Percentiles rank a stretch among this genome's conserved stretches.
These are phyloP conservation scores for Cornus suecica DNA, from an alignment of 148 eudicot species.

Conservation along the genomic window DNA sequence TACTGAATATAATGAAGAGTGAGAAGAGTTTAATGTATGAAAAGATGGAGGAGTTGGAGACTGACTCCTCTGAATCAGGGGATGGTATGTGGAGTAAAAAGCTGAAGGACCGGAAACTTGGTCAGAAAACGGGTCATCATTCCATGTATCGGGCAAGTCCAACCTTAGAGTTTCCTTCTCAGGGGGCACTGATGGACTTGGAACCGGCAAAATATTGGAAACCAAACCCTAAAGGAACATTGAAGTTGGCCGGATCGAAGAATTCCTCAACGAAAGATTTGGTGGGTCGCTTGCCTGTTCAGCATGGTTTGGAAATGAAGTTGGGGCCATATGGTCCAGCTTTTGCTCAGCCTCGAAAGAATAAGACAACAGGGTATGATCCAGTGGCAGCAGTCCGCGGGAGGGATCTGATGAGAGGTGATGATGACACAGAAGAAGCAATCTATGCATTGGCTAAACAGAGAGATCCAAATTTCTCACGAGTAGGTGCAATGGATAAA, in stretches of 20 bases:
- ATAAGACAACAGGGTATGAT: slow-evolving; percentile 40
- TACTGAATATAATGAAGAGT: slow-evolving; percentile 69
- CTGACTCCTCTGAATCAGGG: slow-evolving; percentile 61
- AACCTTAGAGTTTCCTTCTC: slow-evolving; percentile 35
- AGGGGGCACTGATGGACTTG: slow-evolving; percentile 27
- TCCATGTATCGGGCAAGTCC: slow-evolving; percentile 30
- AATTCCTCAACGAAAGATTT: slow-evolving; percentile 34
- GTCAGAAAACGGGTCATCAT: slow-evolving; percentile 37
- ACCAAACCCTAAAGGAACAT: slow-evolving; percentile 50
- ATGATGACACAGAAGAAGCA: slow-evolving; percentile 43
- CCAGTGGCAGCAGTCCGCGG: slow-evolving; percentile 23
- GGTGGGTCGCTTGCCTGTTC: slow-evolving; percentile 25
- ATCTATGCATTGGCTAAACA: slow-evolving; percentile 47
- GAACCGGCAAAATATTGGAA: slow-evolving; percentile 38
- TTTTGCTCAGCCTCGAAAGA: slow-evolving; percentile 26
- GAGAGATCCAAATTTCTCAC: slow-evolving; percentile 39
- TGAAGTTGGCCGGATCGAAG: slow-evolving; percentile 47
- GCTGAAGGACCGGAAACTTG: slow-evolving; percentile 43
- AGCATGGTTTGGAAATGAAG: slow-evolving; percentile 36
- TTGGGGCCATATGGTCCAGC: slow-evolving; percentile 34
- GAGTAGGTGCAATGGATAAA: slow-evolving; percentile 33
- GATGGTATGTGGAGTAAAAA: slow-evolving; percentile 53
- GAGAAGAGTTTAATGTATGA: slow-evolving; percentile 76
- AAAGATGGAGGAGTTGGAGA: slow-evolving; percentile 57
- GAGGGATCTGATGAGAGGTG: slow-evolving; percentile 38